phyloP scores from a whole-genome alignment of 2,329 filamentous ascomycete species.

The Apiospora kogelbergensis region DNA sequence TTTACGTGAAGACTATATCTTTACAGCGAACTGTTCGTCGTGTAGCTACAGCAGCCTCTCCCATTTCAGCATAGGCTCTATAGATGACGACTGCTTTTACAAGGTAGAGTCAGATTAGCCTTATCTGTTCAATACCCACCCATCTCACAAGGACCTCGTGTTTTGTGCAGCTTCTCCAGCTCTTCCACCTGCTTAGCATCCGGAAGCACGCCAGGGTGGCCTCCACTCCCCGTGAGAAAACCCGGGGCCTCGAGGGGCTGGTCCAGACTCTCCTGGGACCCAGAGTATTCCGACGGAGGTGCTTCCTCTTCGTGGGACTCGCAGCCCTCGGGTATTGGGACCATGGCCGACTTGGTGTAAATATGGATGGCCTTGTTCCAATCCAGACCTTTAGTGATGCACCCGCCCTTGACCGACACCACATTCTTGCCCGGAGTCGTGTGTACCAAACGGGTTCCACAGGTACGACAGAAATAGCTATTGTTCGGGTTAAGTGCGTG shows the following conservation, averaged over 20 bases:
- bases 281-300: constrained; percentile 41
- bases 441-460: constrained; percentile 66
- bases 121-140: constrained; percentile 16
- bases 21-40: background rate
- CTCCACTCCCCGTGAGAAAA: constrained; percentile 35
- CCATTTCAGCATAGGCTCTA: background rate
- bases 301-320: constrained; percentile 55
- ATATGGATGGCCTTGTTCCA: constrained; percentile 64
- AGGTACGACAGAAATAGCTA: constrained; percentile 66
- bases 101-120: background rate
- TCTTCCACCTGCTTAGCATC: background rate
- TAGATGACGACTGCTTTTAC: background rate
- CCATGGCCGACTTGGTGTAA: constrained; percentile 66
- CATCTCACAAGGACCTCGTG: constrained; percentile 28
- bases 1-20: too few relatives aligned
- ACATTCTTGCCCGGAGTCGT: constrained; percentile 59
- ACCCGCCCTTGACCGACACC: constrained; percentile 67
- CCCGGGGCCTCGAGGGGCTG: constrained; percentile 37
- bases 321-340: constrained; percentile 65
- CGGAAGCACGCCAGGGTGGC: constrained; percentile 16
- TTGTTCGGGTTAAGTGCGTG: background rate
- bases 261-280: constrained; percentile 46
- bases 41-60: background rate
- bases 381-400: constrained; percentile 58
- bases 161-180: background rate